phyloP scores from a whole-genome alignment of 345 rosid species.

The Sonneratia caseolaris region DNA sequence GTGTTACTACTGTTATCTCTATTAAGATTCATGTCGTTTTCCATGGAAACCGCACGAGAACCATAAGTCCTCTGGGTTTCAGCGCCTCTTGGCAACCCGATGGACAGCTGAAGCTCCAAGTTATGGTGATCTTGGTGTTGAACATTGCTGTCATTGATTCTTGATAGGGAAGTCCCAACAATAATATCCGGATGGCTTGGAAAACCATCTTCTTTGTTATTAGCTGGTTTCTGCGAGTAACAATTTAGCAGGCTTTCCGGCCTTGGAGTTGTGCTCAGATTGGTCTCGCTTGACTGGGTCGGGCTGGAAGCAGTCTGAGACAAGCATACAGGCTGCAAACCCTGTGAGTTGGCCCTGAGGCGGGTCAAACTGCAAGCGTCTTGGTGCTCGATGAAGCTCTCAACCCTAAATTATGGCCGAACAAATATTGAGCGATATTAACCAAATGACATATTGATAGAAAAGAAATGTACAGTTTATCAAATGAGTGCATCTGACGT shows the following conservation, averaged over 20 bases:
- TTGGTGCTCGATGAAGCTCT: slow-evolving; percentile 97
- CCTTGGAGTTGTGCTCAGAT: slow-evolving; percentile 32
- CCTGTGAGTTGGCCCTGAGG: slow-evolving; percentile 29
- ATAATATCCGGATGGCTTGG: not conserved
- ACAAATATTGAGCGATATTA: not conserved
- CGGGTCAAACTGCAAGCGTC: slow-evolving; percentile 67
- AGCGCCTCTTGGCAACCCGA: slow-evolving; percentile 31
- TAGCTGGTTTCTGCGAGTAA: slow-evolving; percentile 1
- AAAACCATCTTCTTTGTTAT: not conserved
- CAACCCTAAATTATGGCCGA: slow-evolving; percentile 39
- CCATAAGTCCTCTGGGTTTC: slow-evolving; percentile 13
- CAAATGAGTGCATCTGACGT: too few relatives aligned
- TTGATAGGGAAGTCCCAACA: slow-evolving; percentile 12
- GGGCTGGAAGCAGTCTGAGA: slow-evolving; percentile 60
- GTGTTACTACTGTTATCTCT: not conserved
- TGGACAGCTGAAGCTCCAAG: slow-evolving; percentile 63
- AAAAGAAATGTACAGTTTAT: too few relatives aligned
- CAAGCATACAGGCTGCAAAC: slow-evolving; percentile 38
- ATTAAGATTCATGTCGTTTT: not conserved
- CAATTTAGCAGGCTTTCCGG: slow-evolving; percentile 23
- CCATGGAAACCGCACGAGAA: not conserved
- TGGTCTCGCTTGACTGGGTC: slow-evolving; percentile 47
- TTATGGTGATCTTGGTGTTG: slow-evolving; percentile 18
- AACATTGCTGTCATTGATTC: slow-evolving; percentile 11
- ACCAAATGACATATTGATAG: too few relatives aligned